Conservation (phyloP, 2,329 filamentous ascomycete species). For the Ascochyta koolunga region DNA sequence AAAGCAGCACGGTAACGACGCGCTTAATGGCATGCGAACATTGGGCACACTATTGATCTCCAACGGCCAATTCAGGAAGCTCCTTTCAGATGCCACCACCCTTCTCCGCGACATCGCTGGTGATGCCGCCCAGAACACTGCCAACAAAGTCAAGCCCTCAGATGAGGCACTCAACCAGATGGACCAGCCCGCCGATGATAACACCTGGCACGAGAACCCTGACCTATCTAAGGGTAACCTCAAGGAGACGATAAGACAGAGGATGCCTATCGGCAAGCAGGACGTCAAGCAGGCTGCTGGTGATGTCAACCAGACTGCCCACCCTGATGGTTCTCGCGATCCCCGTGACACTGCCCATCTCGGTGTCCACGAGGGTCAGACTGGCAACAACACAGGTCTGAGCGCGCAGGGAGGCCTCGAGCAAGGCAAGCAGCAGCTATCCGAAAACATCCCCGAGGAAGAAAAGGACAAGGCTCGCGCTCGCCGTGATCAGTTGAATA, state of each 20-base stretch:
- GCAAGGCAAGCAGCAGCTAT: constrained; percentile 62
- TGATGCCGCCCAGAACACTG: constrained; percentile 83
- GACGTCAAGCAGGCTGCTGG: constrained; percentile 65
- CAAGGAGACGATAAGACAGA: constrained; percentile 69
- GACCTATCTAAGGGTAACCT: constrained; percentile 73
- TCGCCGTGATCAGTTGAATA: constrained; percentile 61
- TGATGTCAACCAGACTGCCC: constrained; percentile 63
- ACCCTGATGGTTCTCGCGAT: constrained; percentile 62
- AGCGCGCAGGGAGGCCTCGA: constrained; percentile 59
- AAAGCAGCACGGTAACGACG: constrained; percentile 82
- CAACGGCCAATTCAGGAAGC: constrained; percentile 94
- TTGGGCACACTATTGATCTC: constrained; percentile 89
- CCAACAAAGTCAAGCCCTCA: constrained; percentile 74
- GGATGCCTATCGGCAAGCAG: constrained; percentile 59
- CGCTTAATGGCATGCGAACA: constrained; percentile 82
- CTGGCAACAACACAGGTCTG: constrained; percentile 55
- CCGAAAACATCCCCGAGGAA: constrained; percentile 70
- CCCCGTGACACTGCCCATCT: constrained; percentile 61
- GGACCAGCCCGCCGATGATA: constrained; percentile 84
- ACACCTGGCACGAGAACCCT: constrained; percentile 91
- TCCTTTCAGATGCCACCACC: constrained; percentile 78
- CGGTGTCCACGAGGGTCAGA: constrained; percentile 57
- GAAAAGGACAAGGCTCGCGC: constrained; percentile 51
- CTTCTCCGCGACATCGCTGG: constrained; percentile 89
- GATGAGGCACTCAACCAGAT: constrained; percentile 78